Base-by-base conservation (phyloP, 371 early-diverging fungal species). In the Mortierella sp. region DNA sequence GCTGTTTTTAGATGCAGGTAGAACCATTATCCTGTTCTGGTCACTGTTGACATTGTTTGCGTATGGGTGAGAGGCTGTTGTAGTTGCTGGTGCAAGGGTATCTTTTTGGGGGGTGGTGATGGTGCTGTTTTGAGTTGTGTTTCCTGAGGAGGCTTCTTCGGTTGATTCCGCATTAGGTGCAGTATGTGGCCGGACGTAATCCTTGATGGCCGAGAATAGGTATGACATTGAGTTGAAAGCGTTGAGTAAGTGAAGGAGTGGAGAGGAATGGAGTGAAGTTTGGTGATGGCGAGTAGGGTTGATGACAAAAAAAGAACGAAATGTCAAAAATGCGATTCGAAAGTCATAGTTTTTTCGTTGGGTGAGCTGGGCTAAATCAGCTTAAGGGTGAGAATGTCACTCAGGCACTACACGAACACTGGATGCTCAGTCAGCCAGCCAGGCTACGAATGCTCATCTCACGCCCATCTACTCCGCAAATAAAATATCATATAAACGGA, bases 1-100 rank as follows among this genome's bases (percentile, higher is more conserved):
- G 48, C 48, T 56, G 5, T 75, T 68, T 27, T 77, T 32, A 21
- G 46, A 41, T 0, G 74, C 63, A 41, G 77, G 60, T 7, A 72
- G 56, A 43, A 84, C 84, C 75, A 80, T 73, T 32, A 84, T 84
- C 54, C 75, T 80, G 12, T 79, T 84, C 54, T 73, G 77, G 21
- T 77, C 49, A 71, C 41, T 68, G 63, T 32, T 54, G 8, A 12
- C 46, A 35, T 46, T 44, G 68, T 71, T 75, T 63, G 63, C 63
- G 68, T 79, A 79, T 32, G 83, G 83, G 68, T 74, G 74, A 41
- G 35, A 51, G 6, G 32, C 63, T 6, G 63, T 18, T 32, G 32
- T 35, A 18, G 63, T 32, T 63, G 35, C 63, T 12, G 58, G 58
- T 27, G 27, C 58, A 63, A 63, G 63, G 63, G 63, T 63, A 63